Evolutionary conservation across 371 early-diverging fungal genomes (phyloP), one percentile per base, ranked within the genome.

Genomic region (Batkoa obscura): DNA sequence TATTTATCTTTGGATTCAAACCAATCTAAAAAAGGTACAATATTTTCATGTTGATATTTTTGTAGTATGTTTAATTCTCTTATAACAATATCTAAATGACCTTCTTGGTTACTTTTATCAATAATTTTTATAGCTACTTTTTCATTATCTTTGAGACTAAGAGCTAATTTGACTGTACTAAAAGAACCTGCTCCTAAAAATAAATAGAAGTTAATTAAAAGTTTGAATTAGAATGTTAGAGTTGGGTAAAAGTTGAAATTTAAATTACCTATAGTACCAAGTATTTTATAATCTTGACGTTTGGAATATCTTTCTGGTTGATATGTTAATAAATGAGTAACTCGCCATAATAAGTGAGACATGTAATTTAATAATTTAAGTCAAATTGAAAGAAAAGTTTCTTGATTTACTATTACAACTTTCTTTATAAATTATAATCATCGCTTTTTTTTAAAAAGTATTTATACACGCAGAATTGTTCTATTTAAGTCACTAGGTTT

Each of bases 71-170:
- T 64, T 54, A 86, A 76, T 68, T 88, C 88, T 60, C 74, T 79
- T 50, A 76, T 62, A 3, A 88, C 86, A 84, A 86, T 81, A 43
- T 75, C 70, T 56, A 76, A 74, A 57, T 81, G 77, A 37, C 73
- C 74, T 49, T 70, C 75, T 43, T 81, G 70, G 2, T 71, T 70
- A 35, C 70, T 64, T 63, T 88, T 88, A 46, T 76, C 74, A 58
- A 88, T 85, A 56, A 88, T 72, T 64, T 88, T 88, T 60, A 88
- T 68, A 6, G 89, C 89, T 3, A 84, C 86, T 30, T 71, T 66
- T 36, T 75, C 68, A 15, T 72, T 69, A 15, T 42, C 12, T 31
- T 46, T 45, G 8, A 15, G 8, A 2, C 33, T 30, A 32, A 3
- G 2, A 31, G 43, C 46, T 31, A 36, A 36, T 13, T 15, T 5